A percentile compares a stretch with the other conserved stretches of the same genome.
phyloP scores from a whole-genome alignment of 495 filamentous ascomycete genomes.

The Penicillium lividum region DNA sequence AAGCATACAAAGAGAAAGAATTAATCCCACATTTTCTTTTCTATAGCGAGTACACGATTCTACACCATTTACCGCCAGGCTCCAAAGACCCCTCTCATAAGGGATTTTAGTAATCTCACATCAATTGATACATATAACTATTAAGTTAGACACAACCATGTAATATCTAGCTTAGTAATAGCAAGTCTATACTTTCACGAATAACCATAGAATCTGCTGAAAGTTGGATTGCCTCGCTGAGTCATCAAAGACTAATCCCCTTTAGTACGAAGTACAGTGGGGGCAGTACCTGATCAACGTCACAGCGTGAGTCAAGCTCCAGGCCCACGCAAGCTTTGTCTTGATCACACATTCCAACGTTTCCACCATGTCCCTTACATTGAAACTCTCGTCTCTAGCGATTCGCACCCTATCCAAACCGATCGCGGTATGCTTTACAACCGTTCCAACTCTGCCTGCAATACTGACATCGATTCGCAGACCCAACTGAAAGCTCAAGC shows the following conservation, averaged over 20 bases:
- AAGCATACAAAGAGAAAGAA: too few relatives aligned
- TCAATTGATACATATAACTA: too few relatives aligned
- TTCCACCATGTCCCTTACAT: conserved; percentile 51
- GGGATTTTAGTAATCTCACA: too few relatives aligned
- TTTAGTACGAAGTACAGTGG: neutral
- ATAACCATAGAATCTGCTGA: neutral
- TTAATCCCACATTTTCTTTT: too few relatives aligned
- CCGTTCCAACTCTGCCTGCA: conserved; percentile 42
- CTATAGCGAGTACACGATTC: too few relatives aligned
- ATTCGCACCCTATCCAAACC: conserved; percentile 74
- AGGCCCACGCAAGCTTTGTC: conserved; percentile 4
- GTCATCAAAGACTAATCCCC: neutral
- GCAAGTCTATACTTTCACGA: too few relatives aligned
- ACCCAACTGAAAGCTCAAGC: conserved; percentile 93
- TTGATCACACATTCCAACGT: conserved; percentile 1
- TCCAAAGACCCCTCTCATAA: too few relatives aligned
- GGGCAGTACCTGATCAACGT: conserved; percentile 8
- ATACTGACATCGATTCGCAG: conserved; percentile 52
- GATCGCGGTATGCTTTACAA: conserved; percentile 57
- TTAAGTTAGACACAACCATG: too few relatives aligned
- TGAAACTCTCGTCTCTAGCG: conserved; percentile 68
- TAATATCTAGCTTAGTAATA: too few relatives aligned
- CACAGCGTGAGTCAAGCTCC: conserved; percentile 16
- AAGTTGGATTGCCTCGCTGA: neutral
- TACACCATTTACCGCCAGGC: too few relatives aligned